Base-by-base conservation (phyloP, 2,329 filamentous ascomycete species). In the Sclerotinia spermophila region DNA sequence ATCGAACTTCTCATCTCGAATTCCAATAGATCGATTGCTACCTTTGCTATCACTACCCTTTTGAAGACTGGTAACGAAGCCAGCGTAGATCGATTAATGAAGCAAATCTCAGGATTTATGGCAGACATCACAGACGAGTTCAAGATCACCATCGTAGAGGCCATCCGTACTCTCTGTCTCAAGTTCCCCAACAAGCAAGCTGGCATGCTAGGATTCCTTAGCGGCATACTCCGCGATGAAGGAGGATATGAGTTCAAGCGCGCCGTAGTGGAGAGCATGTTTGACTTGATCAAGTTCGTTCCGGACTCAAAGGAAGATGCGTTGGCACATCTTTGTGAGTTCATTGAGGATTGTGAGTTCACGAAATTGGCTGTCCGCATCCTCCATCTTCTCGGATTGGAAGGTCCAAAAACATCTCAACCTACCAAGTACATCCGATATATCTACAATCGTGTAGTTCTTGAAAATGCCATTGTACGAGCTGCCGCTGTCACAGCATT, bases 91-190 rank as follows among this genome's bases (percentile, higher is more conserved):
- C 90, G 96, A 68, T 83, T 99, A 75, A 97, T 99, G 94, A 97
- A 97, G 86, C 94, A 98, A 81, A 98, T 99, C 73, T 94, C 93
- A 35, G 91, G 92, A 53, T 97, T 99, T 84, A 98, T 99, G 96
- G 93, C 94, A 6, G 96, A 98, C 82, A 98, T 98, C 75, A 97
- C 95, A 10, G 96, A 99, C 79, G 96, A 99, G 82, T 99, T 99
- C 86, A 99, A 98, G 86, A 97, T 99, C 76, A 99, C 96, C n/a
- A 97, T 99, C 78, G 95, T 99, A 58, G 96, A 99, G 82, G 96
- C 96, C 56, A 97, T 99, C 79, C 92, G 96, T 72, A 98, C 96
- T 5, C 84, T 99, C 55, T 98, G 95, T 81, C 85, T 99, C 76
- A 99, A 99, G 83, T 99, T 99, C 84, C 96, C 96, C 45, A 94